Conservation (phyloP, 2,329 filamentous ascomycete species). For the Microcyclospora pomicola region DNA sequence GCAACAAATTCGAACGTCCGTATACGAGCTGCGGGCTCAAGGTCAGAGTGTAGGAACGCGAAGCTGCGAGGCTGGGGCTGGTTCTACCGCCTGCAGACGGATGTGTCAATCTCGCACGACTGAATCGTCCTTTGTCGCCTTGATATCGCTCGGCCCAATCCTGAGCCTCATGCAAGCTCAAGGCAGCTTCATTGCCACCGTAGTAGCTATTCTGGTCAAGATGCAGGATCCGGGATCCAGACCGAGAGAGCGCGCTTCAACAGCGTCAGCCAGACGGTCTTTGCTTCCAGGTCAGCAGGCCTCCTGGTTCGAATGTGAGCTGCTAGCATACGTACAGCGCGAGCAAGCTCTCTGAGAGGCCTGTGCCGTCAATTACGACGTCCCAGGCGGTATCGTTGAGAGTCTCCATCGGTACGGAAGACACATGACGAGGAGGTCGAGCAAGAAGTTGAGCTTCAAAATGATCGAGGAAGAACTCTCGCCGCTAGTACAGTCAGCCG, state of each 20-base stretch:
- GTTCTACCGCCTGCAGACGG: slow-evolving; percentile 11
- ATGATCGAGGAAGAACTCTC: slow-evolving; percentile 2
- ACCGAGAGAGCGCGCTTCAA: slow-evolving; percentile 77
- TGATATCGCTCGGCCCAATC: slow-evolving; percentile 47
- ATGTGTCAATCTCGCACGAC: slow-evolving; percentile 23
- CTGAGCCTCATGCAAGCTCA: slow-evolving; percentile 70
- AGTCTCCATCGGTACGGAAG: slow-evolving; percentile 29
- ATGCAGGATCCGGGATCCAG: slow-evolving; percentile 81
- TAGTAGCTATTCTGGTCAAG: slow-evolving; percentile 81
- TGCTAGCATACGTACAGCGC: slow-evolving; percentile 33
- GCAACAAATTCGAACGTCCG: slow-evolving; percentile 62
- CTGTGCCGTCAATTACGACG: slow-evolving; percentile 39
- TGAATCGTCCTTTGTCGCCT: slow-evolving; percentile 10
- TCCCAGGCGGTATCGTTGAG: slow-evolving; percentile 39
- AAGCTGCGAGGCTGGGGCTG: slow-evolving; percentile 33
- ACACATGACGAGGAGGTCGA: not conserved
- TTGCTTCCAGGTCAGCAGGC: not conserved
- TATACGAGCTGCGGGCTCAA: slow-evolving; percentile 81
- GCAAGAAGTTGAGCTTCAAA: slow-evolving; percentile 2
- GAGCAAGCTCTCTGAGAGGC: slow-evolving; percentile 38
- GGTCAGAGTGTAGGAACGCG: slow-evolving; percentile 68
- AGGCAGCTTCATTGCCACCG: slow-evolving; percentile 70
- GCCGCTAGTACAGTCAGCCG: slow-evolving; percentile 4
- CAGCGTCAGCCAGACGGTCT: slow-evolving; percentile 9
- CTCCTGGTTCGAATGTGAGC: no score